phyloP scores from a whole-genome alignment of 441 rosid species.

The Omphalea diandra region DNA sequence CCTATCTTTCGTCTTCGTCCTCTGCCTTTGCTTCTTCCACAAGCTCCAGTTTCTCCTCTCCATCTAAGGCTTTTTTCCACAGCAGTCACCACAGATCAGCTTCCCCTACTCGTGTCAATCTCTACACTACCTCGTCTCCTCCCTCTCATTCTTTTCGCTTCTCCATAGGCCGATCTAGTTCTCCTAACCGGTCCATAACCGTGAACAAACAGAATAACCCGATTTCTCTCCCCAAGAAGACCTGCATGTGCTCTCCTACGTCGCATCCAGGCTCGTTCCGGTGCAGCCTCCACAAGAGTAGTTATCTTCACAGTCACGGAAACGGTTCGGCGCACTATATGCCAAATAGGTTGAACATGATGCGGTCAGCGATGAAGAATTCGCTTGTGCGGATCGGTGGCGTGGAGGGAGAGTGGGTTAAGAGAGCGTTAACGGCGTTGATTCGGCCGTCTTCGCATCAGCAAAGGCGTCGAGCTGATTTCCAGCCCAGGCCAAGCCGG shows the following conservation, averaged over 20 bases:
- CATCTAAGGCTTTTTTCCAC: constrained; percentile 40
- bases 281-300: constrained; percentile 63
- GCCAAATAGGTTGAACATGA: constrained; percentile 62
- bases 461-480: constrained; percentile 54
- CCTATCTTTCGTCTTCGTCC: constrained; percentile 25
- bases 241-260: constrained; percentile 92
- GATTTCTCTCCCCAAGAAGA: constrained; percentile 45
- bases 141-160: constrained; percentile 50
- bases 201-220: constrained; percentile 39
- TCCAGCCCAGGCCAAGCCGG: constrained; percentile 73
- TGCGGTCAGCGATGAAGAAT: constrained; percentile 85
- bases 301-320: constrained; percentile 10
- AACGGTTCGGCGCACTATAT: constrained; percentile 37
- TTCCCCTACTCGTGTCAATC: constrained; percentile 61
- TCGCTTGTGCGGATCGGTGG: constrained; percentile 80
- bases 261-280: constrained; percentile 84
- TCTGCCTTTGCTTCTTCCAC: constrained; percentile 73
- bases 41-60: constrained; percentile 58
- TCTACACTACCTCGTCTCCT: constrained; percentile 38
- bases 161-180: constrained; percentile 66
- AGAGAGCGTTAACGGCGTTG: constrained; percentile 65
- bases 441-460: constrained; percentile 82
- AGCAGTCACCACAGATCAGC: constrained; percentile 35
- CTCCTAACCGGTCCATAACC: constrained; percentile 57
- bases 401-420: constrained; percentile 84